phyloP scores from a whole-genome alignment of 129 eudicot genomes.

The sunflower (Helianthus annuus) region DNA sequence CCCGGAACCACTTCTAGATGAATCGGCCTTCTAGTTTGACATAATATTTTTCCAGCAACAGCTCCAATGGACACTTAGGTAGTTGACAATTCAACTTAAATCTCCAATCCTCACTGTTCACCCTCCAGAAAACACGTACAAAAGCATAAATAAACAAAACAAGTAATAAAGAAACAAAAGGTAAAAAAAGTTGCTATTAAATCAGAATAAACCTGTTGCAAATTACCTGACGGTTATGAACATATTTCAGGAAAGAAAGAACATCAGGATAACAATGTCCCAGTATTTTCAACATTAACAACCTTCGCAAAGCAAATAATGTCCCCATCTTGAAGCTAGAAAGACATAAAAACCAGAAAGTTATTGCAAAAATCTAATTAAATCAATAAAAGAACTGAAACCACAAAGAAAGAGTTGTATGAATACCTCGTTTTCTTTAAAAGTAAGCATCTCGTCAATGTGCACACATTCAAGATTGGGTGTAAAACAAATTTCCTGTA shows the following conservation, averaged over 20 bases:
- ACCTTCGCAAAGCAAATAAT: conserved; percentile 79
- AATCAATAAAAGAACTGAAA: background rate
- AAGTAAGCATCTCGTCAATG: conserved; percentile 55
- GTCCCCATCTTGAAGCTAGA: conserved; percentile 90
- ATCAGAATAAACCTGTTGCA: background rate
- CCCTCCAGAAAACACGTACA: conserved; percentile 9
- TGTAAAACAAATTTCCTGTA: conserved; percentile 74
- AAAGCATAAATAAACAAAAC: background rate
- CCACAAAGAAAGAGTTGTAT: background rate
- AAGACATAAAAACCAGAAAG: conserved; percentile 3
- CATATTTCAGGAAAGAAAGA: conserved; percentile 69
- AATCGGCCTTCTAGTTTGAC: no score
- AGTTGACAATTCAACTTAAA: no score
- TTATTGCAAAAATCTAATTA: background rate
- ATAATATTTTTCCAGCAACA: no score
- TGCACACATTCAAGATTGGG: conserved; percentile 76
- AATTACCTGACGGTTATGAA: conserved; percentile 76
- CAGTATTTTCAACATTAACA: conserved; percentile 22
- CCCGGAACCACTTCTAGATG: no score
- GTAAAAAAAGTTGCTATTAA: background rate
- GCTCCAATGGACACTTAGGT: no score
- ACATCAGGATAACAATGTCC: conserved; percentile 61
- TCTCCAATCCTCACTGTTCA: conserved; percentile 16
- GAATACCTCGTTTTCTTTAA: conserved; percentile 64
- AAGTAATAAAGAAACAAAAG: background rate